phyloP scores from a whole-genome alignment of 305 asterid genomes.

The Fraxinus xanthoxyloides region DNA sequence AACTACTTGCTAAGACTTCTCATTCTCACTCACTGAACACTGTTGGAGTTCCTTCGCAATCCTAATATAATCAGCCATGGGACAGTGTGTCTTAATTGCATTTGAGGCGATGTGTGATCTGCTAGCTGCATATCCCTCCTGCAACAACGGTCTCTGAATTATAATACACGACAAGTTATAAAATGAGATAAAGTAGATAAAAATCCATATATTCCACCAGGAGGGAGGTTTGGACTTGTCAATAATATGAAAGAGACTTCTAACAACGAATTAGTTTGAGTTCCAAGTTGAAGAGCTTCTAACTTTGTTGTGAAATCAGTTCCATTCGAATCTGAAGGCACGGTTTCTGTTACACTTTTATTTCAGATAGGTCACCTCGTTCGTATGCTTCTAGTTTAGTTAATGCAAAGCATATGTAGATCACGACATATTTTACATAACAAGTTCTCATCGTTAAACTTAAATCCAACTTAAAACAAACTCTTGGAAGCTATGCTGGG shows the following conservation, averaged over 20 bases:
- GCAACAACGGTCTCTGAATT: slow-evolving; percentile 14
- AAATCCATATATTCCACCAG: not conserved
- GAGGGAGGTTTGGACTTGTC: not conserved
- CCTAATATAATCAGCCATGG: slow-evolving; percentile 67
- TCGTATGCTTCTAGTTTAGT: not conserved
- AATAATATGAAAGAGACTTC: not conserved
- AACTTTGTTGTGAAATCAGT: too few species aligned
- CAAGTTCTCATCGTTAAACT: not conserved
- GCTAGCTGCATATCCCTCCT: slow-evolving; percentile 69
- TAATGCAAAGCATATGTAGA: too few species aligned
- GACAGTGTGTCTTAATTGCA: slow-evolving; percentile 83
- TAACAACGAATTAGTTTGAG: too few species aligned
- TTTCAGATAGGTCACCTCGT: too few species aligned
- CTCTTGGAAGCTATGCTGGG: not conserved
- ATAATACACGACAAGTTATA: not conserved
- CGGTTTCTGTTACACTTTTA: not conserved
- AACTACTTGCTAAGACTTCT: not conserved
- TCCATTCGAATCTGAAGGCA: too few species aligned
- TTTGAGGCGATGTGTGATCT: slow-evolving; percentile 75
- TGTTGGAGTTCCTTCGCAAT: slow-evolving; percentile 55
- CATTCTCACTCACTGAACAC: slow-evolving; percentile 19
- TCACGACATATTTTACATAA: not conserved
- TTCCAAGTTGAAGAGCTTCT: too few species aligned
- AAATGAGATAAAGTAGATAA: not conserved
- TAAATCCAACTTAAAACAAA: not conserved